These are phyloP conservation scores for Boletus barrowsii DNA, from an alignment of 768 basidiomycete genomes.

Conservation along the genomic window DNA sequence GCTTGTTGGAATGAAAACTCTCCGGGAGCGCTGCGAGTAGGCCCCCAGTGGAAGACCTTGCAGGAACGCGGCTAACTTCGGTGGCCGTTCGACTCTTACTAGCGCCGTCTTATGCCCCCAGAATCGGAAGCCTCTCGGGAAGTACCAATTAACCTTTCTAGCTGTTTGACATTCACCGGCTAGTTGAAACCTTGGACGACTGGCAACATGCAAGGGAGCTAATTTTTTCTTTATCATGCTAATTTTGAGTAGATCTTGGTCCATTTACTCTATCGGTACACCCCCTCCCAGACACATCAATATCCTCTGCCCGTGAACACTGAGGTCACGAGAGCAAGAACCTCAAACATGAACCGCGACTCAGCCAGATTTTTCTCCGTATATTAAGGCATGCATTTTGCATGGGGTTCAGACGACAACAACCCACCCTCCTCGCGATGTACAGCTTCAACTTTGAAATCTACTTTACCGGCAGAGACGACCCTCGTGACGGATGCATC, in stretches of 20 bases:
- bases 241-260: conserved; percentile 15
- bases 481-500: conserved; percentile 61
- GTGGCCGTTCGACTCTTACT: background rate
- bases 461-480: conserved; percentile 67
- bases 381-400: conserved; percentile 28
- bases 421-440: conserved; percentile 21
- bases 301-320: conserved; percentile 43
- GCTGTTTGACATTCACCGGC: conserved; percentile 22
- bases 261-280: conserved; percentile 12
- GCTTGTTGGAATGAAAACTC: conserved; percentile 14
- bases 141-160: conserved; percentile 30
- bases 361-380: conserved; percentile 12
- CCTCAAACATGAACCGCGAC: conserved; percentile 29
- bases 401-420: conserved; percentile 1
- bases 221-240: conserved; percentile 3
- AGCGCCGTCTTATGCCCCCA: conserved; percentile 5
- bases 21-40: background rate
- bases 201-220: conserved; percentile 11
- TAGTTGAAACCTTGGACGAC: conserved; percentile 8
- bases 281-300: conserved; percentile 40
- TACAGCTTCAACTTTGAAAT: conserved; percentile 46
- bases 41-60: background rate
- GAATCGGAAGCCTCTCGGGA: conserved; percentile 16
- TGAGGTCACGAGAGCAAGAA: conserved; percentile 46
- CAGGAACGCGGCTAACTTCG: background rate